A percentile compares a stretch with the other conserved stretches of the same genome.
These are phyloP conservation scores for Maudiozyma barnettii DNA, from an alignment of 805 yeast genomes.

Conservation along the genomic window DNA sequence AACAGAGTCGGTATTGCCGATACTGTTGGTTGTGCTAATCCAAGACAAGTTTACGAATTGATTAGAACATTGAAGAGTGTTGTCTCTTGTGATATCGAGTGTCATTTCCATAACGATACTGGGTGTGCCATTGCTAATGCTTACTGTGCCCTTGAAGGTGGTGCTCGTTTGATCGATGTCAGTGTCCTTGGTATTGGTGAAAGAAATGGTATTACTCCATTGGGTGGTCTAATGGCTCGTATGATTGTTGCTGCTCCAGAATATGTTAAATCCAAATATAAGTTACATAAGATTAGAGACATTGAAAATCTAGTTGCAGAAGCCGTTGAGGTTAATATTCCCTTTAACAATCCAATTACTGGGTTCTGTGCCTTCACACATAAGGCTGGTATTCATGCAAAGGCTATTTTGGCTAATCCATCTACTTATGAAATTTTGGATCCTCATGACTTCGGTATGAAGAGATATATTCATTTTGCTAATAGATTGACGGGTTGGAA, in stretches of 20 bases:
- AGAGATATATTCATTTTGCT: constrained; percentile 94
- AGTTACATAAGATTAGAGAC: constrained; percentile 90
- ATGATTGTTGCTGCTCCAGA: constrained; percentile 98
- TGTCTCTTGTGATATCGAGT: constrained; percentile 93
- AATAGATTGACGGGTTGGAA: constrained; percentile 98
- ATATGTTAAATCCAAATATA: constrained; percentile 87
- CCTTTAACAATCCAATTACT: constrained; percentile 96
- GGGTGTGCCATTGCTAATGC: constrained; percentile 99
- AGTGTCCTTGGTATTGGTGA: constrained; percentile 98
- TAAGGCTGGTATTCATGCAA: constrained; percentile 98
- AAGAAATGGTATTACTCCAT: constrained; percentile 95
- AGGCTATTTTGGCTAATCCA: constrained; percentile 96
- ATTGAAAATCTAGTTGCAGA: constrained; percentile 93
- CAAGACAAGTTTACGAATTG: constrained; percentile 95
- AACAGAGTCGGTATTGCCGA: constrained; percentile 98
- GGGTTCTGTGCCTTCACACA: constrained; percentile 99
- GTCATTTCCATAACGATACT: constrained; percentile 98
- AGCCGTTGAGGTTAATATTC: constrained; percentile 92
- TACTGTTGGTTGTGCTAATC: constrained; percentile 98
- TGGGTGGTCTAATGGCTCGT: constrained; percentile 97
- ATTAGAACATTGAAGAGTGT: constrained; percentile 88
- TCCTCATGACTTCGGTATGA: constrained; percentile 91
- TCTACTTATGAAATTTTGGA: constrained; percentile 93
- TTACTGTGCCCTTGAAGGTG: constrained; percentile 95
- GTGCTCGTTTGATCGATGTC: constrained; percentile 90